Base-by-base conservation (phyloP, 2,329 filamentous ascomycete species). In the Cladosporium oxysporum region DNA sequence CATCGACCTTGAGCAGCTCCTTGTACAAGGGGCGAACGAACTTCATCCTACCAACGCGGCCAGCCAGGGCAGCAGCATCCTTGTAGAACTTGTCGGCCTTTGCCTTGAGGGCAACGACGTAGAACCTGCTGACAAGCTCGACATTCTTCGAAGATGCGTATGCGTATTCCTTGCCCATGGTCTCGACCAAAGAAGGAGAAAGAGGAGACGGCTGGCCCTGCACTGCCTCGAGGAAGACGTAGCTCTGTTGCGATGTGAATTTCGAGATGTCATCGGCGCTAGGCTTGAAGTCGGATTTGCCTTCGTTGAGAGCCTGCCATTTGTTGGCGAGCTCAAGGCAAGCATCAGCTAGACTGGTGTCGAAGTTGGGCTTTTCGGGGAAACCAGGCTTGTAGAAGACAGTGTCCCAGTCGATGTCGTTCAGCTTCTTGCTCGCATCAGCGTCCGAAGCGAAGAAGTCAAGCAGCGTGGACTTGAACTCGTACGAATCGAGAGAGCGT, bases 21-120 rank as follows among this genome's bases (percentile, higher is more conserved):
- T 90, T 85, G 81, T 90, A 97, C 74, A 98, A 80, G 26, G 94
- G 92, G 58, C 94, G 84, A 66, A 98, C 94, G 78, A 94, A 98
- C 85, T 98, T 98, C 95, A 99, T 98, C 66, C 95, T 84, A 14
- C 95, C 95, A 28, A 97, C 93, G 62, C 85, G 84, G 35, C 91
- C 91, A 47, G 98, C 82, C 64, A 97, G 82, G 66, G 91, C 87
- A 1, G 90, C 88, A 0, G 92, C 87, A 1, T 89, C 89, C 67
- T 87, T 76, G 73, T 94, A 92, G 44, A 90, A 86, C 66, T 83
- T 85, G 61, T 84, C 78, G 72, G 93, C 91, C 66, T 88, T 86
- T 14, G 91, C 90, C 72, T 87, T 87, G 74, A 99, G 84, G 1
- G 91, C 91, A 37, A 97, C 86, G 63, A 88, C 86, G 74, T 92